Conservation (phyloP, 805 yeast genomes). For the Brettanomyces nanus region DNA sequence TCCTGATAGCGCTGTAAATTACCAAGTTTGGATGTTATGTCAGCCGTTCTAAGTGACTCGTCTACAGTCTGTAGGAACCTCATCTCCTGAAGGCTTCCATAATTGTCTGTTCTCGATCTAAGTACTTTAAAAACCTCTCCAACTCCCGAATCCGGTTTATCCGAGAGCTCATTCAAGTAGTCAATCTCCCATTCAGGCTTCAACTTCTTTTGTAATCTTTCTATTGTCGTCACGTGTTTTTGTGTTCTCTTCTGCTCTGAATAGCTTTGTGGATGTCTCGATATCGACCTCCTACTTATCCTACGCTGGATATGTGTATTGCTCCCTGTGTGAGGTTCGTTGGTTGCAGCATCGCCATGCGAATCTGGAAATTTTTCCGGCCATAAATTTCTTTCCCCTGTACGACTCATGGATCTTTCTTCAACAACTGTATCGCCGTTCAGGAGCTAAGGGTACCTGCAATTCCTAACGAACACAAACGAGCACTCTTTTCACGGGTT, state of each 20-base stretch:
- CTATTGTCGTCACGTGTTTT: slow-evolving; percentile 3
- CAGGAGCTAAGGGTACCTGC: too few species aligned
- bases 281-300: slow-evolving; percentile 23
- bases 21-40: slow-evolving; percentile 16
- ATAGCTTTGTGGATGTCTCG: slow-evolving; percentile 15
- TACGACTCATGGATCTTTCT: neutral
- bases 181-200: slow-evolving; percentile 25
- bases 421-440: neutral
- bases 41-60: slow-evolving; percentile 6
- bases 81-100: slow-evolving; percentile 17
- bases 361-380: slow-evolving; percentile 1
- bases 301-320: neutral
- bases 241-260: neutral
- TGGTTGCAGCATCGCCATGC: neutral
- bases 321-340: too few species aligned
- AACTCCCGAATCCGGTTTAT: slow-evolving; percentile 11
- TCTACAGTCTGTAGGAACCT: slow-evolving; percentile 15
- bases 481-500: too few species aligned
- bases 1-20: slow-evolving; percentile 17
- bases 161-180: slow-evolving; percentile 13
- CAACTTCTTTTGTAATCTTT: slow-evolving; percentile 12
- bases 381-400: neutral
- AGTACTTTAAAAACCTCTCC: slow-evolving; percentile 8
- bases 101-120: slow-evolving; percentile 2
- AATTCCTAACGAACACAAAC: too few species aligned